Percentiles rank a stretch among this genome's conserved stretches.
Evolutionary conservation across 148 eudicot genomes (phyloP).

Genomic region (Fagopyrum homotropicum): DNA sequence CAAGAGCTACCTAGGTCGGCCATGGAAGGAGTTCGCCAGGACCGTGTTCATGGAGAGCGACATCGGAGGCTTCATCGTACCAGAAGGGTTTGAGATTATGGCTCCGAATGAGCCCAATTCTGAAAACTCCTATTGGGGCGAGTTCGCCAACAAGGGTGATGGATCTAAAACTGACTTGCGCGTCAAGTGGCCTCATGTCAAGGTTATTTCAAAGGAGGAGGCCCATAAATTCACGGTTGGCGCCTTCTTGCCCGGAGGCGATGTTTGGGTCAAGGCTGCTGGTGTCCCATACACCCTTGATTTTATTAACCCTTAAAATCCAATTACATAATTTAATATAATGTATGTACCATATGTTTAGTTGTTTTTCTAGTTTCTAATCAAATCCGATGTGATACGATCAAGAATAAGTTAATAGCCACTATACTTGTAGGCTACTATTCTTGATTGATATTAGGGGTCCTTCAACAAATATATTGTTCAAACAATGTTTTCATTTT

Average conservation of each 20-base stretch:
- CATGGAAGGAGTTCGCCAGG: slow-evolving; percentile 42
- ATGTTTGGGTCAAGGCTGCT: not conserved
- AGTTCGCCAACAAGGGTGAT: slow-evolving; percentile 49
- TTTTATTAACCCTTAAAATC: too few relatives aligned
- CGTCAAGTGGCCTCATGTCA: slow-evolving; percentile 45
- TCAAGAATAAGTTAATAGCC: too few relatives aligned
- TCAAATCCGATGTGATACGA: too few relatives aligned
- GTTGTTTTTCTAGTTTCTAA: too few relatives aligned
- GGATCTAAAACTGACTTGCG: slow-evolving; percentile 37
- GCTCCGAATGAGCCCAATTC: not conserved
- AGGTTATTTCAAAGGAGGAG: slow-evolving; percentile 23
- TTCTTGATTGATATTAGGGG: too few relatives aligned
- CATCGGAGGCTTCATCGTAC: slow-evolving; percentile 27
- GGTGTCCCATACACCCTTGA: not conserved
- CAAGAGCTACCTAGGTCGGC: slow-evolving; percentile 33
- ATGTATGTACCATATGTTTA: too few relatives aligned
- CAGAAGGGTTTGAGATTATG: slow-evolving; percentile 20
- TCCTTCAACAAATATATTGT: too few relatives aligned
- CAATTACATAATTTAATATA: too few relatives aligned
- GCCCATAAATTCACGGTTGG: slow-evolving; percentile 35
- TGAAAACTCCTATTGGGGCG: slow-evolving; percentile 22
- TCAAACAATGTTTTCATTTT: too few relatives aligned
- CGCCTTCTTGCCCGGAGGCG: slow-evolving; percentile 22
- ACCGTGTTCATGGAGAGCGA: slow-evolving; percentile 35
- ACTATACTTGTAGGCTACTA: too few relatives aligned